Percentiles rank a stretch among this genome's conserved stretches.
These are phyloP conservation scores for Astrothelium subdiscretum DNA, from an alignment of 495 filamentous ascomycete species.

Conservation along the genomic window DNA sequence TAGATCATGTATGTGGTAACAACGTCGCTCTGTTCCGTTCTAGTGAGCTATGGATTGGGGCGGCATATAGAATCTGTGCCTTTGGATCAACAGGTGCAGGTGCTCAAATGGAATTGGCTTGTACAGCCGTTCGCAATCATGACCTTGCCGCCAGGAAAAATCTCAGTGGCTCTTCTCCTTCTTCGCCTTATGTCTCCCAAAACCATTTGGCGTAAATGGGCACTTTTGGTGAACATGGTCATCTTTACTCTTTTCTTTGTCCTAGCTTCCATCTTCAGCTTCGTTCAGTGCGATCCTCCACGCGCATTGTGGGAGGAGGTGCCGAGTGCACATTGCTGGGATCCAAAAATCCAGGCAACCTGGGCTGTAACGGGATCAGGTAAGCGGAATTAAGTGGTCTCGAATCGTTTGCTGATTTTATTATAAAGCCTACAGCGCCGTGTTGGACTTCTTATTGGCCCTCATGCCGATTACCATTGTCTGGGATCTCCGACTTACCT, in stretches of 20 bases:
- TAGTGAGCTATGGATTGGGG: not conserved
- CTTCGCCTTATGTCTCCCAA: constrained; percentile 7
- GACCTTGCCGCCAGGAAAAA: constrained; percentile 7
- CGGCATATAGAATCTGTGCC: not conserved
- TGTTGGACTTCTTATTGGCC: constrained; percentile 7
- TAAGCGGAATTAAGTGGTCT: not conserved
- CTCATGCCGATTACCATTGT: constrained; percentile 7
- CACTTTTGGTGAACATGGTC: constrained; percentile 8
- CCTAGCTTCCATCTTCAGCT: constrained; percentile 8
- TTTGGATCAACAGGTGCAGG: not conserved
- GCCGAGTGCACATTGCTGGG: constrained; percentile 7
- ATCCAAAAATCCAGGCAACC: constrained; percentile 6
- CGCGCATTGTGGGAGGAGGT: constrained; percentile 11
- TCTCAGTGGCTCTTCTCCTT: constrained; percentile 10
- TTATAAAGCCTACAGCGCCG: not conserved
- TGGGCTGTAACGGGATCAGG: not conserved
- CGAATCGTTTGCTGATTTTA: not conserved
- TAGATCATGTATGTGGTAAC: not conserved
- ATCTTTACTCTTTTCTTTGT: not conserved
- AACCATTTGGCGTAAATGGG: constrained; percentile 5
- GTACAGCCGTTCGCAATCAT: constrained; percentile 7
- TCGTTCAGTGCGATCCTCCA: constrained; percentile 11
- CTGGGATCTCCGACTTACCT: constrained; percentile 2
- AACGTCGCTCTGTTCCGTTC: not conserved
- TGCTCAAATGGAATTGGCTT: constrained; percentile 7